These are phyloP conservation scores for Steccherinum ochraceum DNA, from an alignment of 768 basidiomycete species.

Conservation along the genomic window DNA sequence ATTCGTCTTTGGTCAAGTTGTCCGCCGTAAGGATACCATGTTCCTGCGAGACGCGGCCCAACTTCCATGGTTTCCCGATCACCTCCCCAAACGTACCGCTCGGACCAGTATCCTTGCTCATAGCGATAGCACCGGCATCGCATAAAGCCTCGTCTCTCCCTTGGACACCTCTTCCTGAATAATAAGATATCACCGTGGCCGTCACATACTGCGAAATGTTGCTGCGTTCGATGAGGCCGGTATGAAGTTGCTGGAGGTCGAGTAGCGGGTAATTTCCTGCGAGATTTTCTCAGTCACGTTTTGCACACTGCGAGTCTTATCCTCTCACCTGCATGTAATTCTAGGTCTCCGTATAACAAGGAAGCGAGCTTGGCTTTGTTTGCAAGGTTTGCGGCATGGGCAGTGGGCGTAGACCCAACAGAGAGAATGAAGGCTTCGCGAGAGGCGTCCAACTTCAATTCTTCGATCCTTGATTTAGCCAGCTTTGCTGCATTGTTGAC, in stretches of 20 bases:
- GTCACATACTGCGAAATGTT: constrained; percentile 64
- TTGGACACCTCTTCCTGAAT: constrained; percentile 56
- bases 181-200: constrained; percentile 73
- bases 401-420: constrained; percentile 85
- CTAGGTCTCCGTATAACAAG: constrained; percentile 53
- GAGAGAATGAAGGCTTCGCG: constrained; percentile 61
- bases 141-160: constrained; percentile 71
- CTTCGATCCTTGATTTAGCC: constrained; percentile 41
- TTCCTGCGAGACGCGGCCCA: constrained; percentile 69
- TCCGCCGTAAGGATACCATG: constrained; percentile 58
- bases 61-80: constrained; percentile 54
- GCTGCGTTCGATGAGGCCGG: constrained; percentile 49
- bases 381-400: constrained; percentile 64
- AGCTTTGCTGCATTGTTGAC: constrained; percentile 61
- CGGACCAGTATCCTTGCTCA: constrained; percentile 82
- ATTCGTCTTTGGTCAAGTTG: neutral
- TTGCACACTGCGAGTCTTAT: neutral
- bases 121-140: constrained; percentile 80
- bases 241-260: constrained; percentile 81
- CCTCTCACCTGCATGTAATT: constrained; percentile 65
- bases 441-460: constrained; percentile 24
- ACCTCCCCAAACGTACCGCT: constrained; percentile 69
- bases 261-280: constrained; percentile 76
- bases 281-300: neutral
- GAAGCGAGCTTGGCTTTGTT: constrained; percentile 37